A percentile compares a stretch with the other conserved stretches of the same genome.
phyloP scores from a whole-genome alignment of 257 asterid species.

The Coffea canephora region DNA sequence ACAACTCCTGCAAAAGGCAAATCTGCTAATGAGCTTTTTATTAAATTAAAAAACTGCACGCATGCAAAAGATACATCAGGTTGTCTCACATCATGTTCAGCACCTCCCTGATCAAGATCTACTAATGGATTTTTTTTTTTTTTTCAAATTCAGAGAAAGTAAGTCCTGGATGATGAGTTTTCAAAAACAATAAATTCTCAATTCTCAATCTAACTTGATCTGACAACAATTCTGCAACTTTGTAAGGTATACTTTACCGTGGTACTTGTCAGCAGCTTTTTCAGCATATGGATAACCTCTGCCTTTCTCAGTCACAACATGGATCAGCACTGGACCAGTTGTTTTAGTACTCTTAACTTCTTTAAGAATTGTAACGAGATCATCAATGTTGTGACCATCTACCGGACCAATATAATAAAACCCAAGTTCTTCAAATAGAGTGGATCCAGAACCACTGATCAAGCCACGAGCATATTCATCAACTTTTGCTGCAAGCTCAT shows the following conservation, averaged over 20 bases:
- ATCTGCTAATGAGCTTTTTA: background rate
- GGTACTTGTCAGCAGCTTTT: constrained; percentile 91
- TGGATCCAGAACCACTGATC: constrained; percentile 90
- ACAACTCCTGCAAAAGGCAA: constrained; percentile 57
- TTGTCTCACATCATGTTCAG: background rate
- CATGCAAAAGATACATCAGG: background rate
- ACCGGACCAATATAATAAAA: constrained; percentile 95
- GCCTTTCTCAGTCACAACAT: constrained; percentile 92
- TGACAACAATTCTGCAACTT: background rate
- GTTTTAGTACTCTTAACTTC: constrained; percentile 91
- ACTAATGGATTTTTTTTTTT: background rate
- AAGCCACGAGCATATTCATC: constrained; percentile 97
- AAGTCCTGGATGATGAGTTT: background rate
- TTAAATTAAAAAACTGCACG: background rate
- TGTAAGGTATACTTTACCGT: constrained; percentile 44
- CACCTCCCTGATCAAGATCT: background rate
- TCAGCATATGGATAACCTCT: constrained; percentile 96
- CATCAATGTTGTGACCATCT: constrained; percentile 89
- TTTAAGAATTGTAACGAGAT: constrained; percentile 66
- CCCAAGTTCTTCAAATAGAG: constrained; percentile 93
- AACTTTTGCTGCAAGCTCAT: constrained; percentile 90
- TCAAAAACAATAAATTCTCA: background rate
- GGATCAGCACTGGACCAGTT: constrained; percentile 89
- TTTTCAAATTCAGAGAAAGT: background rate
- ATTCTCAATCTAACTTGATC: background rate